Evolutionary conservation across 805 yeast species (phyloP).

Genomic region (Candida lessepsii): DNA sequence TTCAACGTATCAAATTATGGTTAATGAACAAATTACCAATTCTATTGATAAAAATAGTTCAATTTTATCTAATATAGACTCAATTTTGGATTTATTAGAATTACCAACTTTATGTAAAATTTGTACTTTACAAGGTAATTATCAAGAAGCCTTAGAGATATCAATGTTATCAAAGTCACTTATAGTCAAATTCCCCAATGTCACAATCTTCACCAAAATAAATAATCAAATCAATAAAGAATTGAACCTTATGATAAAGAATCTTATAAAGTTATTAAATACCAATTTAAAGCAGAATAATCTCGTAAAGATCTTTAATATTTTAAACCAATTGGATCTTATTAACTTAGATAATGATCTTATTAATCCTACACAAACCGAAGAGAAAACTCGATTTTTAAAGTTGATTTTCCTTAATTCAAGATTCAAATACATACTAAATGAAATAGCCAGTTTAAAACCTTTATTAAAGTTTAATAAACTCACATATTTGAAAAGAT

Average conservation of each 20-base stretch:
- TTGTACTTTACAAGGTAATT: slow-evolving; percentile 84
- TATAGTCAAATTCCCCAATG: slow-evolving; percentile 63
- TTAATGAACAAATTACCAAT: slow-evolving; percentile 22
- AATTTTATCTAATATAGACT: slow-evolving; percentile 62
- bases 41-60: slow-evolving; percentile 26
- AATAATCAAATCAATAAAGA: slow-evolving; percentile 54
- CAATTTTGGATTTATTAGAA: slow-evolving; percentile 74
- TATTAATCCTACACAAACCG: slow-evolving; percentile 68
- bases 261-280: slow-evolving; percentile 63
- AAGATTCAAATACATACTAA: slow-evolving; percentile 63
- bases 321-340: slow-evolving; percentile 61
- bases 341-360: slow-evolving; percentile 72
- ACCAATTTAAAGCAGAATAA: slow-evolving; percentile 80
- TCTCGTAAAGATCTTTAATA: slow-evolving; percentile 73
- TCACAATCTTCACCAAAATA: slow-evolving; percentile 50
- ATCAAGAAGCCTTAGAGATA: slow-evolving; percentile 85
- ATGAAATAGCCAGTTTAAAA: slow-evolving; percentile 54
- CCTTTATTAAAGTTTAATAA: slow-evolving; percentile 55
- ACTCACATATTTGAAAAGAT: slow-evolving; percentile 69
- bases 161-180: slow-evolving; percentile 72
- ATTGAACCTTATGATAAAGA: slow-evolving; percentile 63
- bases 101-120: slow-evolving; percentile 79
- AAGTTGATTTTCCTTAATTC: slow-evolving; percentile 65
- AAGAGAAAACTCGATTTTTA: slow-evolving; percentile 28
- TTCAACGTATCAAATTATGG: slow-evolving; percentile 12